Evolutionary conservation across 495 filamentous ascomycete genomes (phyloP), one percentile per base, ranked within the genome.

Genomic region (Penicillium waksmanii): DNA sequence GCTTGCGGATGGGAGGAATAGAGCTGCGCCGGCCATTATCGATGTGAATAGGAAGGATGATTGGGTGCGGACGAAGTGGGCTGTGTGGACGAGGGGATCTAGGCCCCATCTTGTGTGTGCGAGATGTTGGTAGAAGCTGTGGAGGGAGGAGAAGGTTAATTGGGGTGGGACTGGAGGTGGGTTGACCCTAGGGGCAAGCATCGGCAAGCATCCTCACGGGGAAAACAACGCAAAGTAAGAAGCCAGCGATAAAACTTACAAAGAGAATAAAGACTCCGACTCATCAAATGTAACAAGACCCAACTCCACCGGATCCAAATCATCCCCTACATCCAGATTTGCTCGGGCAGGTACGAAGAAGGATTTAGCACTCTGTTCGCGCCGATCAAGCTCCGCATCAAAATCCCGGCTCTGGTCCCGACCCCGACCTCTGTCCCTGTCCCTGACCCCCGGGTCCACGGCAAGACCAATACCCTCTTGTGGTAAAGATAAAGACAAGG

Each of bases 81-180:
- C 77, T 0, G 81, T 89, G 57, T 91, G 87, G 23, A 89, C 67
- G 2, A 81, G 57, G 13, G 87, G 87, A 62, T 90, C 87, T 17
- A 89, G 81, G 4, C 88, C 87, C 88, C 88, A 91, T 65, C 88
- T 77, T 1, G 87, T 91, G 69, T 91, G 88, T 13, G 87, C 83
- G 36, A 91, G 84, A 47, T 87, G 86, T 36, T 85, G 80, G 56
- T 88, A 86, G 65, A 90, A 91, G 63, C 86, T 89, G 50, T 5
- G 27, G 27, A n/a, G n/a, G n/a, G n/a, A n/a, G n/a, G 2, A 7
- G 27, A 2, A 9, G 8, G 27, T 31, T 31, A 31, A 3, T 5
- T 27, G 27, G 27, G 27, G 27, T 25, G 4, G 27, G 27, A 27
- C 27, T 27, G 27, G 4, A 7, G 5, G 25, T 5, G 5, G 25